Conservation (phyloP, 1,284 basidiomycete genomes). For the Blastosporella zonata region DNA sequence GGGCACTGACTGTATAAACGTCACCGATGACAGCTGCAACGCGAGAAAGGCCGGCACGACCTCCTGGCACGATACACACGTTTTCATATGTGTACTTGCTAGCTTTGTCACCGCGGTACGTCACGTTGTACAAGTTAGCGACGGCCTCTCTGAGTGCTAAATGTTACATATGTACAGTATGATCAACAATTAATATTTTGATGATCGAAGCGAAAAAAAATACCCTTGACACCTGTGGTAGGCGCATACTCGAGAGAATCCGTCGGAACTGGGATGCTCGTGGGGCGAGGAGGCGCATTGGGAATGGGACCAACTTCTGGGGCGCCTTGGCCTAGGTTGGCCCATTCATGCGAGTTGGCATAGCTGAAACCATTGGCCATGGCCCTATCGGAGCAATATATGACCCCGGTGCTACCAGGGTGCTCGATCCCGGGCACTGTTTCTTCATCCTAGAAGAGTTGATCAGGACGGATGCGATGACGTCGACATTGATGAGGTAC, state of each 20-base stretch:
- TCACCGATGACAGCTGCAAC: slow-evolving; percentile 89
- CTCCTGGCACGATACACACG: slow-evolving; percentile 89
- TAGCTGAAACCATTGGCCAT: slow-evolving; percentile 89
- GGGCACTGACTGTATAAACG: slow-evolving; percentile 62
- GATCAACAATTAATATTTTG: slow-evolving; percentile 1
- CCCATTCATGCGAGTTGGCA: slow-evolving; percentile 76
- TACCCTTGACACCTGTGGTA: slow-evolving; percentile 86
- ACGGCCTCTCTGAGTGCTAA: slow-evolving; percentile 72
- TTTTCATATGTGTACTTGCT: slow-evolving; percentile 91
- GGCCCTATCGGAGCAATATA: slow-evolving; percentile 86
- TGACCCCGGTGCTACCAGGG: slow-evolving; percentile 74
- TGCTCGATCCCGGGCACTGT: slow-evolving; percentile 82
- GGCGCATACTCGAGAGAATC: slow-evolving; percentile 92
- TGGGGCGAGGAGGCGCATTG: slow-evolving; percentile 65
- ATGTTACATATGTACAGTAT: slow-evolving; percentile 10
- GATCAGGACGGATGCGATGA: slow-evolving; percentile 7
- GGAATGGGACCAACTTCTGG: slow-evolving; percentile 87
- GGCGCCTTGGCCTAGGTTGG: slow-evolving; percentile 81
- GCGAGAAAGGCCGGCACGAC: slow-evolving; percentile 83
- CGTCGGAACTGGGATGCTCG: slow-evolving; percentile 57
- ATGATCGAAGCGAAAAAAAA: slow-evolving; percentile 10
- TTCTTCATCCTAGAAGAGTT: slow-evolving; percentile 61
- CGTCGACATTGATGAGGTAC: slow-evolving; percentile 33
- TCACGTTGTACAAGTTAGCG: slow-evolving; percentile 83
- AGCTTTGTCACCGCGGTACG: slow-evolving; percentile 76